Base-by-base conservation (phyloP, 768 basidiomycete species). In the Hypholoma fasciculare region DNA sequence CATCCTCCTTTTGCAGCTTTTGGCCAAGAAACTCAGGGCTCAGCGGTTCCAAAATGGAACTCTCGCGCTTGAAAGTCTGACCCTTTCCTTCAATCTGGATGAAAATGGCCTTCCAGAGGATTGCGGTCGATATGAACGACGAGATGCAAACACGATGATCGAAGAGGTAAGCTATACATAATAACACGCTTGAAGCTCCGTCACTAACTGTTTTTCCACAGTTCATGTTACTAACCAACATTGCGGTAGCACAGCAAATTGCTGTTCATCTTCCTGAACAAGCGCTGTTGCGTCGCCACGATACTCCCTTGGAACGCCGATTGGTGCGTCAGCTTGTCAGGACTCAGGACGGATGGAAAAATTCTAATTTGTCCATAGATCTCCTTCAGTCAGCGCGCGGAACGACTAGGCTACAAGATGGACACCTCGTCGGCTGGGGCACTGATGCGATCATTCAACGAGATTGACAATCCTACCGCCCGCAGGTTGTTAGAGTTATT, bases 221-320 rank as follows among this genome's bases (percentile, higher is more conserved):
- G 93, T 95, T 94, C 76, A 98, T 98, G 96, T 76, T 98, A 16
- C 78, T 96, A 54, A 88, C 90, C 62, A 99, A 98, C 69, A 87
- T 88, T 36, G 78, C 92, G 12, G 90, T 96, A 40, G 95, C 97
- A 9, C 93, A 96, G 69, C 89, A 95, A 64, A 87, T 97, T 65
- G 96, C 96, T 38, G 88, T 95, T 20, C 87, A 94, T 65, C 84
- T 98, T 23, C 95, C 97, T 26, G 97, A 99, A 70, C 97, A 98
- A 71, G 92, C 96, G n/a, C 80, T 99, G 13, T 84, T 99, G 44
- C 89, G 97, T 60, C 89, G 97, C 56, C 96, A 98, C 66, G 97
- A 98, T 69, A 83, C 78, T 26, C 97, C 97, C 2, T 81, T 98
- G 56, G 95, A 97, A 50, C 88, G 97, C 60, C 89, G 97, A 46